Evolutionary conservation across 169 alveolate species (phyloP).

Genomic region (Cryptosporidium ubiquitum): DNA sequence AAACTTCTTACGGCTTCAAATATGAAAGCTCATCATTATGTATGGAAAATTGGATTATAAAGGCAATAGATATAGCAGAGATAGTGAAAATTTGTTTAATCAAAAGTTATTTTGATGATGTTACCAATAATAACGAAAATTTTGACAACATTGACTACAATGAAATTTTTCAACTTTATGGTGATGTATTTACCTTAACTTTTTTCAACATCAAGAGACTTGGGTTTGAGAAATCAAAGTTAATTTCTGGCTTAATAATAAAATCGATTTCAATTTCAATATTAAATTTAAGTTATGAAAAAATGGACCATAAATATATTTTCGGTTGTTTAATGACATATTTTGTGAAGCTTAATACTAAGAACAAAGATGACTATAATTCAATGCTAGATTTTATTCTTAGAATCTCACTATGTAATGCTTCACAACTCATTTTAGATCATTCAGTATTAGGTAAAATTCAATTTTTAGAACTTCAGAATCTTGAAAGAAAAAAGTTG

Average conservation of each 20-base stretch:
- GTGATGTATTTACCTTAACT: slow-evolving; percentile 14
- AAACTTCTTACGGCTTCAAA: not conserved
- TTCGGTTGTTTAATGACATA: not conserved
- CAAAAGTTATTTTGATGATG: not conserved
- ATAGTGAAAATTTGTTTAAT: not conserved
- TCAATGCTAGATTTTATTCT: not conserved
- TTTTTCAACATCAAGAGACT: not conserved
- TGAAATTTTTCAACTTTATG: slow-evolving; percentile 12
- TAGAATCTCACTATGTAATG: not conserved
- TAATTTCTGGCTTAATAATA: not conserved
- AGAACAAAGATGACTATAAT: not conserved
- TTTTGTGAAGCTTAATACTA: not conserved
- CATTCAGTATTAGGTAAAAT: not conserved
- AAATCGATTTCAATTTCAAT: slow-evolving; percentile 30
- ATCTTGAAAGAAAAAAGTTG: not conserved
- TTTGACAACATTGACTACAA: not conserved
- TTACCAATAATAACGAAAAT: not conserved
- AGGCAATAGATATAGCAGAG: not conserved
- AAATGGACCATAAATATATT: not conserved
- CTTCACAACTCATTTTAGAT: not conserved
- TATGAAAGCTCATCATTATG: not conserved
- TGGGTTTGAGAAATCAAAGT: slow-evolving; percentile 2
- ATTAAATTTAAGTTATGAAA: slow-evolving; percentile 3
- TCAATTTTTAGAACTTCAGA: not conserved
- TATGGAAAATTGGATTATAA: not conserved